These are phyloP conservation scores for Citrullus colocynthis DNA, from an alignment of 306 rosid species.

Conservation along the genomic window DNA sequence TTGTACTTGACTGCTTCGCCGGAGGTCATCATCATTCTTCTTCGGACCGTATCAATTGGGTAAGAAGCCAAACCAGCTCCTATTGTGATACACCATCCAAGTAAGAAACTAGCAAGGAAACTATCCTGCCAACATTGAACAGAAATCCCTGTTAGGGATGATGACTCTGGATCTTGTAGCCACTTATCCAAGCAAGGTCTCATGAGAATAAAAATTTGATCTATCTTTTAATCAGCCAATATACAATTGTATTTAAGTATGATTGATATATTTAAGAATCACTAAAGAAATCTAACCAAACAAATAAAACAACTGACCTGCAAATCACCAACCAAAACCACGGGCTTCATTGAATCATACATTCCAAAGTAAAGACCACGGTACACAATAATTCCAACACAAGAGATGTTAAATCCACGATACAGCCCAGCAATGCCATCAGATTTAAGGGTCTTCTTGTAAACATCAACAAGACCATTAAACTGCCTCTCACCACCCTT, in stretches of 20 bases:
- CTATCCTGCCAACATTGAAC: constrained; percentile 51
- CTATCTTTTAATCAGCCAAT: neutral
- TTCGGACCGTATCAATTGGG: constrained; percentile 76
- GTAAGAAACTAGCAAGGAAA: constrained; percentile 74
- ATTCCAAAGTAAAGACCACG: constrained; percentile 91
- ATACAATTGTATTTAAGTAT: neutral
- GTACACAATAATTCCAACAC: constrained; percentile 76
- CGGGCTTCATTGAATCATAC: constrained; percentile 87
- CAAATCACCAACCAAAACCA: constrained; percentile 51
- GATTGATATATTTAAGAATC: neutral
- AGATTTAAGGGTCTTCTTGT: constrained; percentile 56
- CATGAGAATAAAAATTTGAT: neutral
- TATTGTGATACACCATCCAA: constrained; percentile 84
- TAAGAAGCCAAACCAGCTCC: constrained; percentile 85
- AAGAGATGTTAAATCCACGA: constrained; percentile 72
- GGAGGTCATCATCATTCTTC: constrained; percentile 99
- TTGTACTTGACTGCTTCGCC: constrained; percentile 86
- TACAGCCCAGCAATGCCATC: constrained; percentile 85
- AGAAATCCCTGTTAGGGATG: neutral
- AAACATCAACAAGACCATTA: constrained; percentile 72
- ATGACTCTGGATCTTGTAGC: neutral
- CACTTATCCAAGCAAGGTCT: neutral
- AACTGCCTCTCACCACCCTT: constrained; percentile 91
- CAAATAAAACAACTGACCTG: constrained; percentile 36
- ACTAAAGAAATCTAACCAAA: neutral